A percentile compares a stretch with the other conserved stretches of the same genome.
Conservation (phyloP, 306 rosid genomes). For the Canavalia ensiformis region DNA sequence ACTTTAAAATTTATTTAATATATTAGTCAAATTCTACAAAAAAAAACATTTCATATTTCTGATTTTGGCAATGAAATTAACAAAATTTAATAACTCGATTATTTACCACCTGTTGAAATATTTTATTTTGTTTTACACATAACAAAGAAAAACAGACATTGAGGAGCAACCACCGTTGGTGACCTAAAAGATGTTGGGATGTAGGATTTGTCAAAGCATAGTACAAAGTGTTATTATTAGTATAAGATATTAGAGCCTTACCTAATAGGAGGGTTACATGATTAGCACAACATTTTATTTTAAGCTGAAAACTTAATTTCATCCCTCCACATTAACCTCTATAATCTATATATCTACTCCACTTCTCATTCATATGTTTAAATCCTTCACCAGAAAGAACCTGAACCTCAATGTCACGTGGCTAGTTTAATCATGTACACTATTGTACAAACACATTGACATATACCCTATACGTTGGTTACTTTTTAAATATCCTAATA, state of each 20-base stretch:
- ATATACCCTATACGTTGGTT: not conserved
- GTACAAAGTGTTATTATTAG: not conserved
- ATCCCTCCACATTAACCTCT: slow-evolving; percentile 3
- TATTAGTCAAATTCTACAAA: too few species aligned
- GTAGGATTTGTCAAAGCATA: slow-evolving; percentile 1
- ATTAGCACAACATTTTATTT: not conserved
- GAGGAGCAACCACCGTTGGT: not conserved
- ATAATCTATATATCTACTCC: not conserved
- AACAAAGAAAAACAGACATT: not conserved
- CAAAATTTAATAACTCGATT: not conserved
- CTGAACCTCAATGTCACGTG: slow-evolving; percentile 35
- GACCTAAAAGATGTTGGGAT: slow-evolving; percentile 1
- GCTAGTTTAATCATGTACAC: not conserved
- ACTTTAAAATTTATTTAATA: too few species aligned
- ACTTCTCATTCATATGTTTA: slow-evolving; percentile 6
- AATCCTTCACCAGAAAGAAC: not conserved
- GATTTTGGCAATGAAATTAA: too few species aligned
- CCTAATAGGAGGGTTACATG: not conserved
- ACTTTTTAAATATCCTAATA: not conserved
- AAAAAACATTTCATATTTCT: too few species aligned
- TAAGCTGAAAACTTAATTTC: slow-evolving; percentile 1
- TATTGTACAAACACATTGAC: not conserved
- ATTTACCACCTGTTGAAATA: not conserved
- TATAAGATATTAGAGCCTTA: not conserved
- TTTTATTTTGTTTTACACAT: not conserved